Conservation (phyloP, 352 stramenopile genomes). For the Lagenidium giganteum region DNA sequence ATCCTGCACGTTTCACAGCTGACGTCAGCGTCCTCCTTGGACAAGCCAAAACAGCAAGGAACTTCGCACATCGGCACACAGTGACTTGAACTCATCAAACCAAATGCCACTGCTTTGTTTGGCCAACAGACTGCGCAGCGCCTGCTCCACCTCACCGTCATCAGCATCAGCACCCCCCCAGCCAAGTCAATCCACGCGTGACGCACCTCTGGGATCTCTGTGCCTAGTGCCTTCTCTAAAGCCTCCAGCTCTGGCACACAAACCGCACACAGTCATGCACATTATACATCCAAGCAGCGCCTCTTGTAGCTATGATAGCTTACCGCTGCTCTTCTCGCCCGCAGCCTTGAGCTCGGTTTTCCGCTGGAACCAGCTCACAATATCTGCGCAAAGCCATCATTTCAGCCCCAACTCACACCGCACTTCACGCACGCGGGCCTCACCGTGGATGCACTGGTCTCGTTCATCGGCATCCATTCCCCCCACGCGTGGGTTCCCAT, state of each 20-base stretch:
- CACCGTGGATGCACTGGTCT: slow-evolving; percentile 79
- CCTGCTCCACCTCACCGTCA: slow-evolving; percentile 14
- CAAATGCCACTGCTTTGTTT: slow-evolving; percentile 78
- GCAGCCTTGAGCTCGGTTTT: slow-evolving; percentile 56
- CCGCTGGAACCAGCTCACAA: slow-evolving; percentile 82
- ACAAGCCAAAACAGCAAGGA: neutral
- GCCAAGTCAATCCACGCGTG: too few species aligned
- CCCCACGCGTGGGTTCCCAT: slow-evolving; percentile 66
- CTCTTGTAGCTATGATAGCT: neutral
- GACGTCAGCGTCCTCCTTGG: neutral
- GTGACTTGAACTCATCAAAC: slow-evolving; percentile 82
- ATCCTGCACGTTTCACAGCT: slow-evolving; percentile 22
- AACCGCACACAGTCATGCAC: neutral
- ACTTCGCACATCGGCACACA: slow-evolving; percentile 36
- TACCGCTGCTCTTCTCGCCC: slow-evolving; percentile 42
- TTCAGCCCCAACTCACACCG: neutral
- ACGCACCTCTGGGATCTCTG: slow-evolving; percentile 53
- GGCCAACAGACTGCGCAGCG: slow-evolving; percentile 52
- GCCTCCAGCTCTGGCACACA: slow-evolving; percentile 52
- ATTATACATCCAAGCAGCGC: slow-evolving; percentile 1
- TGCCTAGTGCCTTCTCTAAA: slow-evolving; percentile 60
- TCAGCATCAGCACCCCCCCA: neutral
- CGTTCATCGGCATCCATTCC: slow-evolving; percentile 76
- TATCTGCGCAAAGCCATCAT: slow-evolving; percentile 28
- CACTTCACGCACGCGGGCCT: neutral